phyloP scores from a whole-genome alignment of 495 filamentous ascomycete genomes.

The Symbiotaphrina buchneri region DNA sequence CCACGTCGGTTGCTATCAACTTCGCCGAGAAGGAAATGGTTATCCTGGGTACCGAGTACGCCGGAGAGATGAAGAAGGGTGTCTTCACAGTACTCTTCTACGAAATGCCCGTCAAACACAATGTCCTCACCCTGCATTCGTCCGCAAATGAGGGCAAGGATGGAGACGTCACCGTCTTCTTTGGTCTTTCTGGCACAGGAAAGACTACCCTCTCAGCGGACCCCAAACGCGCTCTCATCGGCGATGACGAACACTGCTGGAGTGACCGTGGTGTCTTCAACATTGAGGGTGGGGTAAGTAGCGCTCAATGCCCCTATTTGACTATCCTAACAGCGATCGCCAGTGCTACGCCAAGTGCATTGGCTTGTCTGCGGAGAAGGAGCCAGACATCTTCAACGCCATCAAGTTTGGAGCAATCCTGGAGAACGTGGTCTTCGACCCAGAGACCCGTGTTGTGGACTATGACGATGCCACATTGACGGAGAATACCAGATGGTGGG shows the following conservation, averaged over 20 bases:
- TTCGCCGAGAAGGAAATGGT: constrained; percentile 91
- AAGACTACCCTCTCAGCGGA: constrained; percentile 97
- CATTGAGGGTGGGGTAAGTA: constrained; percentile 64
- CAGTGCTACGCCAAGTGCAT: constrained; percentile 95
- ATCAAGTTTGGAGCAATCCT: constrained; percentile 94
- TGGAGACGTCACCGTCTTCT: constrained; percentile 94
- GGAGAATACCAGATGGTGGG: constrained; percentile 80
- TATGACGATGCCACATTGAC: constrained; percentile 90
- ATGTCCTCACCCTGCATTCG: constrained; percentile 90
- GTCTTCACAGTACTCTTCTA: constrained; percentile 99
- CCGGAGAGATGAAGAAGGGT: constrained; percentile 99
- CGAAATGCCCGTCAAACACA: constrained; percentile 99
- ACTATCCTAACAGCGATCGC: constrained; percentile 2
- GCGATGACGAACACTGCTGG: constrained; percentile 99
- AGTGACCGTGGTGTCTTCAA: constrained; percentile 93
- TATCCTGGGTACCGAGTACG: constrained; percentile 96
- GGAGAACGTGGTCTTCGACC: constrained; percentile 97
- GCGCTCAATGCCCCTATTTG: background rate
- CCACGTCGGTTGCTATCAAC: constrained; percentile 71
- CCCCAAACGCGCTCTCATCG: constrained; percentile 86
- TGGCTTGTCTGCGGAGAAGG: constrained; percentile 93
- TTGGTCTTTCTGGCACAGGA: constrained; percentile 93
- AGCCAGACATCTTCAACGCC: constrained; percentile 93
- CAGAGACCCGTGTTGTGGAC: constrained; percentile 68
- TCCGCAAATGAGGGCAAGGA: constrained; percentile 77